A percentile compares a stretch with the other conserved stretches of the same genome.
phyloP scores from a whole-genome alignment of 352 stramenopile species.

The Globisporangium polare region DNA sequence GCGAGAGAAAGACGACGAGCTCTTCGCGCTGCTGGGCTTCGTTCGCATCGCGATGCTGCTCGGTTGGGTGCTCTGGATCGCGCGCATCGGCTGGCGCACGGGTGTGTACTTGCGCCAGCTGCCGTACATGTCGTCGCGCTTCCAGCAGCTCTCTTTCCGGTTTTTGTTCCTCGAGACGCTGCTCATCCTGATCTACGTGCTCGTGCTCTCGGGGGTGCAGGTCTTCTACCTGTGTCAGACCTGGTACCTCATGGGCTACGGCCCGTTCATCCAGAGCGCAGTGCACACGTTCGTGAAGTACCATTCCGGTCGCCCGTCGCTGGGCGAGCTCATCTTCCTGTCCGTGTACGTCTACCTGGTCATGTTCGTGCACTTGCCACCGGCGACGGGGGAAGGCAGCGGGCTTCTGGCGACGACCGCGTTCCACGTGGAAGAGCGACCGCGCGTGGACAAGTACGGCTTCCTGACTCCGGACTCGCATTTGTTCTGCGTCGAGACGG shows the following conservation, averaged over 20 bases:
- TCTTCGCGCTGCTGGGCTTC: conserved; percentile 71
- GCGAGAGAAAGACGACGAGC: conserved; percentile 31
- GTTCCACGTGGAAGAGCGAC: conserved; percentile 67
- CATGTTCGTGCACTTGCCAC: conserved; percentile 81
- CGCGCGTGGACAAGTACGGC: conserved; percentile 54
- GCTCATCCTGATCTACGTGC: conserved; percentile 70
- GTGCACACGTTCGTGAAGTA: conserved; percentile 66
- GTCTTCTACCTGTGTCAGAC: conserved; percentile 55
- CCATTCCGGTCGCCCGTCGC: conserved; percentile 44
- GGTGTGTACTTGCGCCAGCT: conserved; percentile 57
- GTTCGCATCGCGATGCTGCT: conserved; percentile 53
- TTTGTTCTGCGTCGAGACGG: conserved; percentile 86
- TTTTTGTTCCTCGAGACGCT: conserved; percentile 78
- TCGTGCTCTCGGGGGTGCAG: conserved; percentile 63
- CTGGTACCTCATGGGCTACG: conserved; percentile 67
- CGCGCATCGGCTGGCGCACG: conserved; percentile 49
- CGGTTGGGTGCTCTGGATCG: conserved; percentile 73
- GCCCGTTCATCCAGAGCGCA: conserved; percentile 61
- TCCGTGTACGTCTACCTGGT: conserved; percentile 81
- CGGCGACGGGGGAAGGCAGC: conserved; percentile 37
- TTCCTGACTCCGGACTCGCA: conserved; percentile 66
- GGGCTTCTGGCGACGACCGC: conserved; percentile 61
- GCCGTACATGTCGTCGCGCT: conserved; percentile 83
- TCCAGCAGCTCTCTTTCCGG: conserved; percentile 84
- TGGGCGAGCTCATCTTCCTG: conserved; percentile 74